phyloP scores from a whole-genome alignment of 2,329 filamentous ascomycete genomes.

The Zymoseptoria crescenta region DNA sequence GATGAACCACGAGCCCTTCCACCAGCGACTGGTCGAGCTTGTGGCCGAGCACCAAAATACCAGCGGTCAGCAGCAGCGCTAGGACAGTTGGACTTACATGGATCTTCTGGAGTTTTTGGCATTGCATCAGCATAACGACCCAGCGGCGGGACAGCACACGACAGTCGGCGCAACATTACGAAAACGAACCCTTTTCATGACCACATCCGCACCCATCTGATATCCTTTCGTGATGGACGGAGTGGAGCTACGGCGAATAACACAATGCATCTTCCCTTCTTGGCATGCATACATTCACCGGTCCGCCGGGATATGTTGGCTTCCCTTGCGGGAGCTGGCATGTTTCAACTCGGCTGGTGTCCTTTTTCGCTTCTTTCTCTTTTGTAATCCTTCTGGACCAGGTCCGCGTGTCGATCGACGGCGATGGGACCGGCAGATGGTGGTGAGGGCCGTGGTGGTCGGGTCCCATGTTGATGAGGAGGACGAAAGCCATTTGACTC shows the following conservation, averaged over 20 bases:
- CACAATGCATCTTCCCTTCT: conserved; percentile 16
- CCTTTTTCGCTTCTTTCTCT: conserved; percentile 6
- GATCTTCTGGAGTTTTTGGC: background rate
- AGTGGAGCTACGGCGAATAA: conserved; percentile 8
- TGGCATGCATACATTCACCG: background rate
- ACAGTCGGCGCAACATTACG: conserved; percentile 9
- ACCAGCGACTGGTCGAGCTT: conserved; percentile 26
- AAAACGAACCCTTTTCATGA: conserved; percentile 16
- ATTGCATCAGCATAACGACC: conserved; percentile 4
- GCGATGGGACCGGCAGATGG: background rate
- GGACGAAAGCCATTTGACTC: background rate
- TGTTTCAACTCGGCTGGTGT: conserved; percentile 1
- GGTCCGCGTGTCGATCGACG: background rate
- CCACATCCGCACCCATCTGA: conserved; percentile 9
- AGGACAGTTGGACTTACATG: conserved; percentile 4
- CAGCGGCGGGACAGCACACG: conserved; percentile 12
- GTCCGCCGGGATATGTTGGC: background rate
- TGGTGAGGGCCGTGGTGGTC: background rate
- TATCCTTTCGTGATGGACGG: conserved; percentile 2
- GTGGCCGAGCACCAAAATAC: conserved; percentile 16
- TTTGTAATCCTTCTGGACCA: conserved; percentile 7
- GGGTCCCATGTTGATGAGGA: background rate
- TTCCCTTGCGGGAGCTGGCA: background rate
- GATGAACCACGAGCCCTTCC: conserved; percentile 25
- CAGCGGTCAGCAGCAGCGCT: background rate